phyloP scores from a whole-genome alignment of 495 filamentous ascomycete genomes.

The Margaritispora aquatica region DNA sequence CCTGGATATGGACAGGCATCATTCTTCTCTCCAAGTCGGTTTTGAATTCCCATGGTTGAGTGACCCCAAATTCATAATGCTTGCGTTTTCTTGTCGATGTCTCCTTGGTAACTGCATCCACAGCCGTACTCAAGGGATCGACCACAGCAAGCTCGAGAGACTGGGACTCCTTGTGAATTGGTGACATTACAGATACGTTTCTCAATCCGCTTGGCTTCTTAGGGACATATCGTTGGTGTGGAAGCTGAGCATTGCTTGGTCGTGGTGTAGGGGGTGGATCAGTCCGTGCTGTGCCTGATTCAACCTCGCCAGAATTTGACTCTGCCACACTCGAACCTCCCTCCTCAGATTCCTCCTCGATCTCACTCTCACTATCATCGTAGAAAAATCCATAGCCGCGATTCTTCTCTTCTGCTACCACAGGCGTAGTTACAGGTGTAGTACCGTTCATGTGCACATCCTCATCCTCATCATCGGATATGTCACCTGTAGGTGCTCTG shows the following conservation, averaged over 20 bases:
- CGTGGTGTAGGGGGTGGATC: conserved; percentile 16
- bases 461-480: not conserved
- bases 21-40: too few species aligned
- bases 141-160: too few species aligned
- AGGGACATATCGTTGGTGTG: not conserved
- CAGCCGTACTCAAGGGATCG: too few species aligned
- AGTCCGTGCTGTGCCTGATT: not conserved
- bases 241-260: conserved; percentile 16
- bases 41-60: too few species aligned
- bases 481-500: not conserved
- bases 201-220: conserved; percentile 2
- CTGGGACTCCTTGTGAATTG: not conserved
- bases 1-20: too few species aligned
- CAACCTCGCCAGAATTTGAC: not conserved
- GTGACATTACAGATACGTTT: conserved; percentile 13
- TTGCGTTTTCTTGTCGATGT: too few species aligned
- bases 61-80: too few species aligned
- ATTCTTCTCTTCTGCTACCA: not conserved
- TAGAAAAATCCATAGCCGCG: not conserved
- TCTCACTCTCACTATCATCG: not conserved
- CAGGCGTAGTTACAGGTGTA: too few species aligned
- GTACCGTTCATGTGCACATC: not conserved
- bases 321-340: not conserved
- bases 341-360: not conserved
- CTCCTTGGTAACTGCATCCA: too few species aligned